Conservation (phyloP, 164 flowering plant genomes). For the Tetrastigma voinierianum region DNA sequence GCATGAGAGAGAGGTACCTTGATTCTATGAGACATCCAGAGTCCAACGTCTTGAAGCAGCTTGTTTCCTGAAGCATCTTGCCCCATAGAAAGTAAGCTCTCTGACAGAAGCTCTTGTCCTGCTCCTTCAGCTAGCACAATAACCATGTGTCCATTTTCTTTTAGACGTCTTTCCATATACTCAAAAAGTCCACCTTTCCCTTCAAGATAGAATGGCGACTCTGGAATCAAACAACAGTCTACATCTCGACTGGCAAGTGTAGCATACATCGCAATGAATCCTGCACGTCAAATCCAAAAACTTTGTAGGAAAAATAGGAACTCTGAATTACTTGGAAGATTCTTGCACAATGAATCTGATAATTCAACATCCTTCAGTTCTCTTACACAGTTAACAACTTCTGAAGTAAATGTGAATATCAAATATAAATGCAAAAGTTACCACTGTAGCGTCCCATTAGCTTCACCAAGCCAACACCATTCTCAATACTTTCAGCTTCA, state of each 20-base stretch:
- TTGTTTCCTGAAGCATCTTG: constrained; percentile 68
- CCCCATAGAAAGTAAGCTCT: constrained; percentile 27
- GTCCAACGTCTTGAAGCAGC: constrained; percentile 57
- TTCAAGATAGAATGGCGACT: constrained; percentile 70
- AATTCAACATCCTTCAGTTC: background rate
- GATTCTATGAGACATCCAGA: constrained; percentile 55
- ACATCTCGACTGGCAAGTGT: constrained; percentile 70
- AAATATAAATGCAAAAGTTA: constrained; percentile 23
- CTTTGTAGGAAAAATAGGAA: background rate
- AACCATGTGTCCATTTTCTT: constrained; percentile 77
- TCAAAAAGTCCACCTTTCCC: constrained; percentile 72
- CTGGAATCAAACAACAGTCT: constrained; percentile 81
- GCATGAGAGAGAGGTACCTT: constrained; percentile 32
- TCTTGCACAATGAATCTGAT: background rate
- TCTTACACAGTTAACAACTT: constrained; percentile 4
- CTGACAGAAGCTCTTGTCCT: constrained; percentile 63
- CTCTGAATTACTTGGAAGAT: background rate
- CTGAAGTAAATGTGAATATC: background rate
- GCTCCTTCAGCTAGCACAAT: constrained; percentile 81
- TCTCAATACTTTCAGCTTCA: constrained; percentile 77
- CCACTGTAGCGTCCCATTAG: constrained; percentile 91
- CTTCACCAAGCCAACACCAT: constrained; percentile 86
- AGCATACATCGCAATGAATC: constrained; percentile 70
- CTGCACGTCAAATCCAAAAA: constrained; percentile 25
- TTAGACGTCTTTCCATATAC: constrained; percentile 52